Evolutionary conservation across 257 asterid species (phyloP), one percentile per base, ranked within the genome.

Genomic region (Avicennia marina): DNA sequence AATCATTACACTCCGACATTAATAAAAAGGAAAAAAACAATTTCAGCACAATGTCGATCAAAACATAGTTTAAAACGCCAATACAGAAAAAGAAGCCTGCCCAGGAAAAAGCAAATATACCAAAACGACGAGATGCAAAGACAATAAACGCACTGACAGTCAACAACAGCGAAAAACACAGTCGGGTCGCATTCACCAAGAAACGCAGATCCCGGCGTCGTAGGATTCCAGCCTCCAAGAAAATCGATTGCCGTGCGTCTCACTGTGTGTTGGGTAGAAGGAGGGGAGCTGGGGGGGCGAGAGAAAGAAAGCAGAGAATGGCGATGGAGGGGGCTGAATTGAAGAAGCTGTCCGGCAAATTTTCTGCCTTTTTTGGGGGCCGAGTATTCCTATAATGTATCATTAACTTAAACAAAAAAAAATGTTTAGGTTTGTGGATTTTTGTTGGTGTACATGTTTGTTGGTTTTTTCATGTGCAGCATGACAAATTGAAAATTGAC

Each of bases 171-270:
- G 22, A 71, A 68, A 62, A 46, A 25, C 61, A 51, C 20, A 41
- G 63, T 52, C 57, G 55, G 54, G 40, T 68, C 51, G 74, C 65
- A 68, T 62, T 68, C 74, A 69, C 72, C 77, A 54, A 78, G 67
- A 74, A 66, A 85, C 73, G 53, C 83, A 77, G 87, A 87, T 82
- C 89, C 84, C 79, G 39, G 77, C 67, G 76, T 61, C 58, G 75
- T 43, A 73, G 56, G 75, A 59, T 62, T 64, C 73, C 67, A 50
- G 56, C 56, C 62, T 60, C 59, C 69, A 72, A 50, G 63, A 71
- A 72, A 63, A 60, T 49, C 63, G 77, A 53, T 76, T 55, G 34
- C 53, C 36, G 72, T 63, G 73, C 69, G 68, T 59, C 56, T 65
- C 58, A 22, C 46, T 45, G 53, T 58, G 34, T 47, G 49, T 13